phyloP scores from a whole-genome alignment of 2,329 filamentous ascomycete species.

The Aspergillus persii region DNA sequence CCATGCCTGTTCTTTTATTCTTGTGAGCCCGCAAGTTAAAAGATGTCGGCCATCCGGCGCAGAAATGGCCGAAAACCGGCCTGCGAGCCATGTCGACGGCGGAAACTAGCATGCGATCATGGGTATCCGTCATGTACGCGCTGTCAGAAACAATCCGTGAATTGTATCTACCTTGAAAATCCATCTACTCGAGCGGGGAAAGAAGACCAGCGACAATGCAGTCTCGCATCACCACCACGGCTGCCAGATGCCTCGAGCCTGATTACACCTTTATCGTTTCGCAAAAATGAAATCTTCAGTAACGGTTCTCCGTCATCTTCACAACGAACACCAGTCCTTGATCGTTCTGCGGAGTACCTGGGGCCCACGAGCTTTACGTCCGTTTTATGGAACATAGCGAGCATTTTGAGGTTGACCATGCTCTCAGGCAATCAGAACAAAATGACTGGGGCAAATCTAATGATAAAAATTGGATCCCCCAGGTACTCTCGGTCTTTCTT shows the following conservation, averaged over 20 bases:
- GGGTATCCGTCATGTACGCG: background rate
- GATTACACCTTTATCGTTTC: too few relatives aligned
- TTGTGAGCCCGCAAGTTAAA: background rate
- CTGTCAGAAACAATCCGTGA: background rate
- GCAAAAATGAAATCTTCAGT: too few relatives aligned
- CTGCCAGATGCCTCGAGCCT: too few relatives aligned
- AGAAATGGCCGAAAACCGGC: conserved; percentile 6
- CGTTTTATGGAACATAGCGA: conserved; percentile 4
- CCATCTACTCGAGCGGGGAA: background rate
- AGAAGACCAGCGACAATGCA: background rate
- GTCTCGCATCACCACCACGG: too few relatives aligned
- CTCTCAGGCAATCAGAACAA: background rate
- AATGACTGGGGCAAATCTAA: background rate
- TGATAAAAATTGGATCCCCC: too few relatives aligned
- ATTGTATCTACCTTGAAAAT: conserved; percentile 3
- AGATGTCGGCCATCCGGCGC: background rate
- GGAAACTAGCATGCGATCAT: conserved; percentile 8
- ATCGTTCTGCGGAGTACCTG: conserved; percentile 4
- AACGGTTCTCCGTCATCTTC: background rate
- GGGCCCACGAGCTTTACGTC: conserved; percentile 5
- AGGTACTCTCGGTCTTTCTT: too few relatives aligned
- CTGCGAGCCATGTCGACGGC: conserved; percentile 2
- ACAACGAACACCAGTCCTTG: background rate
- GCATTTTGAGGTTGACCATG: conserved; percentile 1
- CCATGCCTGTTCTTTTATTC: too few relatives aligned